phyloP scores from a whole-genome alignment of 495 filamentous ascomycete species.

The Trichoderma asperelloides region DNA sequence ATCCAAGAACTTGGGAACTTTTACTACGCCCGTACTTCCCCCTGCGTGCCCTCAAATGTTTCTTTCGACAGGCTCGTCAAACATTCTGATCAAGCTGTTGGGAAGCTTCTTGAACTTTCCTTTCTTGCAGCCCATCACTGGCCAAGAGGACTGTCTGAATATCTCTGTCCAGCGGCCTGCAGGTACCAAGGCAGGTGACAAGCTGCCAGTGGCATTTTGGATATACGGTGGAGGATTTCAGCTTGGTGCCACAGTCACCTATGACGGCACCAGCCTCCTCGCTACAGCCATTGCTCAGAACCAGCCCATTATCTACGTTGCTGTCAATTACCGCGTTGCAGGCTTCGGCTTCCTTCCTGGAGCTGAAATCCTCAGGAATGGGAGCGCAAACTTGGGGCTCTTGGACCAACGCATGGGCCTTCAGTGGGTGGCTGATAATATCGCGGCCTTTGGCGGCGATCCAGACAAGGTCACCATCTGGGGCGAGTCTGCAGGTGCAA shows the following conservation, averaged over 20 bases:
- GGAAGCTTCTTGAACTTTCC: conserved; percentile 46
- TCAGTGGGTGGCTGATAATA: conserved; percentile 58
- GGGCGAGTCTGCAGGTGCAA: conserved; percentile 65
- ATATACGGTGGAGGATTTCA: conserved; percentile 64
- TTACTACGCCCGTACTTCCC: conserved; percentile 41
- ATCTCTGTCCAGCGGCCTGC: conserved; percentile 56
- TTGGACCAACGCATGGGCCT: conserved; percentile 60
- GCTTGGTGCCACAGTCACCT: conserved; percentile 43
- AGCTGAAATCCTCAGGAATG: conserved; percentile 56
- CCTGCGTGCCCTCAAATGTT: conserved; percentile 49
- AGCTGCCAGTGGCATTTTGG: conserved; percentile 63
- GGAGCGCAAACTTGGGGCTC: conserved; percentile 50
- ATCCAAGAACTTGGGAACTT: conserved; percentile 34
- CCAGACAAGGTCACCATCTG: conserved; percentile 59
- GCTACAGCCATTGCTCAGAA: conserved; percentile 39
- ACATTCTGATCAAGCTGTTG: conserved; percentile 38
- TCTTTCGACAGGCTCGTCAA: conserved; percentile 34
- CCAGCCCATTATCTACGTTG: conserved; percentile 55
- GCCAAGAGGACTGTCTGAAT: conserved; percentile 61
- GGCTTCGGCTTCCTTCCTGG: conserved; percentile 54
- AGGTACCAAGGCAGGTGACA: conserved; percentile 42
- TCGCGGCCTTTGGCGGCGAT: conserved; percentile 60
- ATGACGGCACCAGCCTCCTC: conserved; percentile 49
- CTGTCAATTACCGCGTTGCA: conserved; percentile 54
- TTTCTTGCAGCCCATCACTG: conserved; percentile 42